A percentile compares a stretch with the other conserved stretches of the same genome.
Conservation (phyloP, 208 protist species). For the Porcisia hertigi region DNA sequence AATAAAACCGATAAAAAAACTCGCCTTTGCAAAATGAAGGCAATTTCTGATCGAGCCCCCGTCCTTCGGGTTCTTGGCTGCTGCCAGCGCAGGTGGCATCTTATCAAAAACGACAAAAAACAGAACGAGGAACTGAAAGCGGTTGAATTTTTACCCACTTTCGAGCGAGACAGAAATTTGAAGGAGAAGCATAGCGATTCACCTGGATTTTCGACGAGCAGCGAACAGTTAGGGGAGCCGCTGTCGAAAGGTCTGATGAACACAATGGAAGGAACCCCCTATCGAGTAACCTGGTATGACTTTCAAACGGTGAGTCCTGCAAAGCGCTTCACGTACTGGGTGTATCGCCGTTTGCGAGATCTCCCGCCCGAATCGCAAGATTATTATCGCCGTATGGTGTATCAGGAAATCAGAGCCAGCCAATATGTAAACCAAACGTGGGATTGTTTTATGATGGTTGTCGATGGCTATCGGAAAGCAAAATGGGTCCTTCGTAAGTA, state of each 20-base stretch:
- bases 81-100: slow-evolving; percentile 5
- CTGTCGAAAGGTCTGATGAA: slow-evolving; percentile 65
- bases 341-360: slow-evolving; percentile 73
- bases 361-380: slow-evolving; percentile 82
- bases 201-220: background rate
- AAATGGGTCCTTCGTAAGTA: slow-evolving; percentile 91
- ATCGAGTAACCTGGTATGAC: slow-evolving; percentile 80
- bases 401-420: slow-evolving; percentile 75
- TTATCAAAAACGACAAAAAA: slow-evolving; percentile 26
- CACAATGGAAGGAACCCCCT: slow-evolving; percentile 53
- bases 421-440: slow-evolving; percentile 87
- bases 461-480: slow-evolving; percentile 84
- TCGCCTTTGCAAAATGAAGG: background rate
- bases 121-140: slow-evolving; percentile 21
- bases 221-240: slow-evolving; percentile 34
- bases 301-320: slow-evolving; percentile 65
- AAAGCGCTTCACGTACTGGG: slow-evolving; percentile 87
- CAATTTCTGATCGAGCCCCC: background rate
- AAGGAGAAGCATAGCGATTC: background rate
- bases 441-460: slow-evolving; percentile 92
- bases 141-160: slow-evolving; percentile 29
- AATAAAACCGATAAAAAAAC: too few relatives aligned
- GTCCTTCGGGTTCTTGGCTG: background rate
- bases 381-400: slow-evolving; percentile 88
- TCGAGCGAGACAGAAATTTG: slow-evolving; percentile 10